Evolutionary conservation across 345 rosid species (phyloP).

Genomic region (Camelina sativa): DNA sequence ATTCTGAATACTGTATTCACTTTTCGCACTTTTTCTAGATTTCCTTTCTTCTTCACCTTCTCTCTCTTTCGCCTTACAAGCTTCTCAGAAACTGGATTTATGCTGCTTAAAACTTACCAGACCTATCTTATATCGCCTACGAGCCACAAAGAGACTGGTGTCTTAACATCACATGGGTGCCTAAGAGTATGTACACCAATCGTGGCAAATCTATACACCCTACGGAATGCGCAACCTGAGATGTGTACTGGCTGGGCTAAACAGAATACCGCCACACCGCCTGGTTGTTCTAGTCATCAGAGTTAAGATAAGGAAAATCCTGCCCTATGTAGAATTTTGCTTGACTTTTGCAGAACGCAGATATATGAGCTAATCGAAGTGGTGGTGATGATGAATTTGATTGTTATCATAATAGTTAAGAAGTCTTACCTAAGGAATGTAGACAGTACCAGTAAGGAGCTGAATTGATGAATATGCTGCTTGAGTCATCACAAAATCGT

Average conservation of each 20-base stretch:
- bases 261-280: slow-evolving; percentile 49
- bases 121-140: background rate
- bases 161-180: background rate
- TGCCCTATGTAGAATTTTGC: slow-evolving; percentile 42
- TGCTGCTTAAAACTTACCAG: slow-evolving; percentile 5
- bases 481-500: slow-evolving; percentile 23
- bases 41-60: slow-evolving; percentile 27
- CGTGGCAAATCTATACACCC: background rate
- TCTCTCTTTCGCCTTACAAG: slow-evolving; percentile 2
- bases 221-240: slow-evolving; percentile 33
- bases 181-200: background rate
- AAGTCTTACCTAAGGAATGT: slow-evolving; percentile 39
- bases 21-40: slow-evolving; percentile 6
- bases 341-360: slow-evolving; percentile 48
- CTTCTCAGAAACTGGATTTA: background rate
- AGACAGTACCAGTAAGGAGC: slow-evolving; percentile 37
- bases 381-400: slow-evolving; percentile 41
- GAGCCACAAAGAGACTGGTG: background rate
- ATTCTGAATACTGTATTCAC: background rate
- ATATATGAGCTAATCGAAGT: slow-evolving; percentile 34
- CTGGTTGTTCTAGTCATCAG: slow-evolving; percentile 53
- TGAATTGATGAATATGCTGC: slow-evolving; percentile 11
- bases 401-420: slow-evolving; percentile 27
- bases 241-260: slow-evolving; percentile 42
- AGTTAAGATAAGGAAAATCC: slow-evolving; percentile 40